Evolutionary conservation across 768 basidiomycete genomes (phyloP), one percentile per base, ranked within the genome.

Genomic region (Tephrocybe sp.): DNA sequence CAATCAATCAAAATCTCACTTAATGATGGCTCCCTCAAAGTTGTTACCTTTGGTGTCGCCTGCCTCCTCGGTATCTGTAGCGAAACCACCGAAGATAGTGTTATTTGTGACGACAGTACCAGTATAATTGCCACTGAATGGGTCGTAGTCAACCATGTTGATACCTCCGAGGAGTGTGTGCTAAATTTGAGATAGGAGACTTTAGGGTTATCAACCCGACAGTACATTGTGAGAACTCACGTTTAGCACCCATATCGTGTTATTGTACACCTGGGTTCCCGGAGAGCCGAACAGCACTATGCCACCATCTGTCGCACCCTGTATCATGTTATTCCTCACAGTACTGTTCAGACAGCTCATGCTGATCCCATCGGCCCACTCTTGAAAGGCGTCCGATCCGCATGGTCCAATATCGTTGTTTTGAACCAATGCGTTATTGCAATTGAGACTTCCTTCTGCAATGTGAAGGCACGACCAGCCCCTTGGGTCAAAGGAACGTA

Each of bases 321-420:
- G 74, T 40, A 92, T 69, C 73, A 82, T 75, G 65, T 91, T 92
- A 55, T 86, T 83, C 55, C 75, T 78, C 26, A 91, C 73, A 32
- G 80, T 53, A 53, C 78, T 75, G 62, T 84, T 81, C 54, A 66
- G 69, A 63, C 89, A 92, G 55, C 81, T 81, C 46, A 90, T 65
- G 57, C 86, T 89, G 59, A 92, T 85, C 4, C 90, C 90, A 61
- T 91, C 90, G 1, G 90, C 88, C 90, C 90, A 92, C 64, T 89
- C 69, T 55, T 83, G 79, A 60, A 79, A 88, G 3, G 58, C 54
- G 51, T 86, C 83, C 1, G 70, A 70, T 8, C 90, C 89, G 53
- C 86, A 85, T 2, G 90, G 89, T 3, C 88, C 92, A 37, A 93
- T 84, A 56, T 92, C 88, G 58, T 93, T 93, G 68, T 90, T 85